Conservation (phyloP, 345 rosid genomes). For the Eucalyptus pauciflora region DNA sequence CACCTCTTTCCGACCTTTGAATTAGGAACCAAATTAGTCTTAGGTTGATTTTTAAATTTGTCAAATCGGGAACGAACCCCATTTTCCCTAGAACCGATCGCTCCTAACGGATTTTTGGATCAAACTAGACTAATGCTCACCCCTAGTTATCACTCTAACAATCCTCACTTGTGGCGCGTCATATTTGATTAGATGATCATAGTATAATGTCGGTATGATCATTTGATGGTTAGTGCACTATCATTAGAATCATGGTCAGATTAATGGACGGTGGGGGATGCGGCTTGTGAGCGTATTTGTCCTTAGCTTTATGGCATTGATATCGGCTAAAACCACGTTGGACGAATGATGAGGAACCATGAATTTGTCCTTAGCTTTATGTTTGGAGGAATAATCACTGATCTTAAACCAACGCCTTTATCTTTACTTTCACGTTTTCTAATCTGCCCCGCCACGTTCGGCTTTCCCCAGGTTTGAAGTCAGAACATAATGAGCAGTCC, state of each 20-base stretch:
- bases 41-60: not conserved
- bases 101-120: fast-evolving
- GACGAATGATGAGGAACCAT: not conserved
- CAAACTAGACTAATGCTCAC: not conserved
- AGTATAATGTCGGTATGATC: not conserved
- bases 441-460: not conserved
- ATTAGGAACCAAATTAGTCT: fast-evolving
- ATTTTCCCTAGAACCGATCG: fast-evolving
- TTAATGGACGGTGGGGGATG: not conserved
- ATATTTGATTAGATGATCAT: not conserved
- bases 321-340: not conserved
- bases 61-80: fast-evolving
- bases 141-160: not conserved
- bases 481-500: not conserved
- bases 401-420: not conserved
- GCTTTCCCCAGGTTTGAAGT: not conserved
- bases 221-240: not conserved
- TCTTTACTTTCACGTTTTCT: not conserved
- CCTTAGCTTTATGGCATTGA: not conserved
- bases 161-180: not conserved
- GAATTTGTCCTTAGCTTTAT: not conserved
- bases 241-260: not conserved
- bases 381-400: not conserved
- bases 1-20: not conserved
- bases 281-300: not conserved